Evolutionary conservation across 2,329 filamentous ascomycete genomes (phyloP).

Genomic region (Sporothrix pallida): DNA sequence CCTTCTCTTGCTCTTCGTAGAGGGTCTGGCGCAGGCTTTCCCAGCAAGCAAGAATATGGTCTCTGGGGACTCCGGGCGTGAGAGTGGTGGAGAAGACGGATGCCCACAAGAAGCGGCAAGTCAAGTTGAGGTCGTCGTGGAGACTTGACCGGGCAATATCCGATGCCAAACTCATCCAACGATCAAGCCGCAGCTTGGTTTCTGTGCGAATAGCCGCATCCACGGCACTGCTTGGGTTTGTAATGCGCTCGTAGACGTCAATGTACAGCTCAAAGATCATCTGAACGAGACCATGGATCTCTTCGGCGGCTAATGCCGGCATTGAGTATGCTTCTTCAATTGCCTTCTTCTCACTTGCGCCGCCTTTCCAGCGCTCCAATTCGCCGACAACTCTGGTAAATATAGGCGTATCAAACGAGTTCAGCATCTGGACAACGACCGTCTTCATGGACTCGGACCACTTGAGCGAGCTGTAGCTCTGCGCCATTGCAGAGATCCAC

Average conservation of each 20-base stretch:
- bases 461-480: slow-evolving; percentile 58
- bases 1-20: slow-evolving; percentile 43
- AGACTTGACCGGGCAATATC: slow-evolving; percentile 50
- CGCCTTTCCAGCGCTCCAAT: slow-evolving; percentile 30
- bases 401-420: slow-evolving; percentile 58
- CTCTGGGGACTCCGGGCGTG: slow-evolving; percentile 58
- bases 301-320: slow-evolving; percentile 22
- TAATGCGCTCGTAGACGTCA: slow-evolving; percentile 65
- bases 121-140: slow-evolving; percentile 49
- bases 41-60: slow-evolving; percentile 65
- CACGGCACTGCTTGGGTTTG: slow-evolving; percentile 61
- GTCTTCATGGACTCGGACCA: slow-evolving; percentile 66
- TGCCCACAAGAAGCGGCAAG: slow-evolving; percentile 63
- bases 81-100: slow-evolving; percentile 60
- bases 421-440: slow-evolving; percentile 62
- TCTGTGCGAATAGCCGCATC: slow-evolving; percentile 56
- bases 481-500: slow-evolving; percentile 59
- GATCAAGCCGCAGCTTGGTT: slow-evolving; percentile 56
- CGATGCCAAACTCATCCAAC: slow-evolving; percentile 60
- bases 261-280: slow-evolving; percentile 68
- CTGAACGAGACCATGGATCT: slow-evolving; percentile 55
- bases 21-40: slow-evolving; percentile 62
- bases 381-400: slow-evolving; percentile 55
- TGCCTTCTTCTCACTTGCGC: neutral
- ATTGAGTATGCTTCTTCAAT: neutral